phyloP scores from a whole-genome alignment of 2,329 filamentous ascomycete genomes.

The Cryphonectria parasitica region DNA sequence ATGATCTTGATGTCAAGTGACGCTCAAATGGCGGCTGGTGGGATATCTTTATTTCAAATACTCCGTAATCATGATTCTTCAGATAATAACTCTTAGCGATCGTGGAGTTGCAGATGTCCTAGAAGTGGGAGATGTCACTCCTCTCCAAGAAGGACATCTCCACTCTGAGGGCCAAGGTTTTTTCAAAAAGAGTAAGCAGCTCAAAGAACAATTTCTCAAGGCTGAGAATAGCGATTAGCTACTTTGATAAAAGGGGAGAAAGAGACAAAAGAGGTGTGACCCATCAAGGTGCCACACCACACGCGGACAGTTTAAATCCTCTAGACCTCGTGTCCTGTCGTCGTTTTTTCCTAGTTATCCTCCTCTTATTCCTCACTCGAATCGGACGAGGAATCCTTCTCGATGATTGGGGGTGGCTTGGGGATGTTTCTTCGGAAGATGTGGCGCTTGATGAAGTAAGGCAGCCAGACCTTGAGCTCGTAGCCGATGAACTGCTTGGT shows the following conservation, averaged over 20 bases:
- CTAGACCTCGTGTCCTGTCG: background rate
- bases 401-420: constrained; percentile 40
- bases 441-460: constrained; percentile 45
- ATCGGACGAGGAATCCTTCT: constrained; percentile 22
- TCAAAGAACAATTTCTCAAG: background rate
- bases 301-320: background rate
- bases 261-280: background rate
- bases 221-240: background rate
- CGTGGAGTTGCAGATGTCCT: background rate
- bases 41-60: background rate
- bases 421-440: constrained; percentile 39
- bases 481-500: constrained; percentile 40
- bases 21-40: background rate
- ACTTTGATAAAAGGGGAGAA: background rate
- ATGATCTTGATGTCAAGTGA: background rate
- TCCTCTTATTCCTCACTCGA: background rate
- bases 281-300: background rate
- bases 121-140: background rate
- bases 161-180: background rate
- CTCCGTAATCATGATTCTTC: background rate
- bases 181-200: background rate
- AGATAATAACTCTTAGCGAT: background rate
- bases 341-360: background rate
- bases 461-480: constrained; percentile 40
- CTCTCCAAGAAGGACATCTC: background rate